A percentile compares a stretch with the other conserved stretches of the same genome.
Conservation (phyloP, 352 stramenopile genomes). For the Pythium volutum region DNA sequence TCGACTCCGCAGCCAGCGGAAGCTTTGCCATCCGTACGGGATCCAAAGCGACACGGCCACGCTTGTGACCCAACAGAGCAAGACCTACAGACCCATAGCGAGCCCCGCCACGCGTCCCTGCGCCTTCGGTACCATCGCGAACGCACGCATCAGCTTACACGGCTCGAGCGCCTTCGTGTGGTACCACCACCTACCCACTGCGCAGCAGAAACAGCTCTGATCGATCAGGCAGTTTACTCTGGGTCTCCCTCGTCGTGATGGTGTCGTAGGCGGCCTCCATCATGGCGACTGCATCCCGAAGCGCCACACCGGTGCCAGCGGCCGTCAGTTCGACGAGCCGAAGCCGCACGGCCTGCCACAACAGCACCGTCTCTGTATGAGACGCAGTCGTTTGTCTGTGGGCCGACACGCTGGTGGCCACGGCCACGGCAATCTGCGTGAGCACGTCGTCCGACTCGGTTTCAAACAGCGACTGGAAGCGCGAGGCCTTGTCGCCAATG, state of each 20-base stretch:
- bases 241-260: conserved; percentile 7
- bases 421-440: background rate
- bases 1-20: too few relatives aligned
- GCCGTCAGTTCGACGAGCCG: conserved; percentile 19
- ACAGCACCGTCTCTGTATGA: conserved; percentile 4
- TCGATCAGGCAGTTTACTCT: conserved; percentile 5
- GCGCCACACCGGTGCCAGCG: background rate
- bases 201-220: conserved; percentile 21
- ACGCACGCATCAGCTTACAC: conserved; percentile 5
- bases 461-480: conserved; percentile 12
- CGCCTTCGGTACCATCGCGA: conserved; percentile 18
- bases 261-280: conserved; percentile 10
- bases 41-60: too few relatives aligned
- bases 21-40: too few relatives aligned
- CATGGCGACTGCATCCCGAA: conserved; percentile 9
- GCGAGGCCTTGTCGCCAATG: background rate
- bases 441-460: conserved; percentile 14
- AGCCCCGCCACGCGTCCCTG: conserved; percentile 9
- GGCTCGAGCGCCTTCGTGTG: conserved; percentile 8
- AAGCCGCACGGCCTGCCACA: conserved; percentile 24
- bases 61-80: too few relatives aligned
- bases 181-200: background rate
- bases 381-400: background rate
- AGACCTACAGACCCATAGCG: background rate
- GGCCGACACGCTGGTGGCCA: conserved; percentile 4